phyloP scores from a whole-genome alignment of 768 basidiomycete genomes.

The Tubosaeta sp. region DNA sequence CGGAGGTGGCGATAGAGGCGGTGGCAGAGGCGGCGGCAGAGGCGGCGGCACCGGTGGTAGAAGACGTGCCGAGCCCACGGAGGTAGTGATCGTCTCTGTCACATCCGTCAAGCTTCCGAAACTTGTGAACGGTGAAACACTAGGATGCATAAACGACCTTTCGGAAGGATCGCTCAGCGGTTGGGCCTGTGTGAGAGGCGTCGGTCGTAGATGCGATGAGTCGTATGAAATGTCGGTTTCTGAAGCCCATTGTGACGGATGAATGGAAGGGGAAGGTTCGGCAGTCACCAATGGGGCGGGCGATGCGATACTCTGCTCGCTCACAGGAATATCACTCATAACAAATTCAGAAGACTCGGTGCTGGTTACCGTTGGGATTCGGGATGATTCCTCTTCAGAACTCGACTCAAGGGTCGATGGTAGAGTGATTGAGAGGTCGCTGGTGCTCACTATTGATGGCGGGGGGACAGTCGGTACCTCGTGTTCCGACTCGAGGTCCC shows the following conservation, averaged over 20 bases:
- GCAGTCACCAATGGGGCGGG: slow-evolving; percentile 32
- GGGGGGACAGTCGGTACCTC: slow-evolving; percentile 9
- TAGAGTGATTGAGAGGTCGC: slow-evolving; percentile 22
- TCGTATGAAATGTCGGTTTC: slow-evolving; percentile 72
- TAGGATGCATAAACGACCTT: slow-evolving; percentile 69
- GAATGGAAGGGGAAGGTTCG: slow-evolving; percentile 38
- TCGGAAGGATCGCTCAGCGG: slow-evolving; percentile 60
- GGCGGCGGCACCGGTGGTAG: background rate
- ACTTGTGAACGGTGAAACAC: slow-evolving; percentile 36
- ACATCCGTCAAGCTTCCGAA: slow-evolving; percentile 32
- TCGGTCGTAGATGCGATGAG: slow-evolving; percentile 68
- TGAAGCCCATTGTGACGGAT: slow-evolving; percentile 51
- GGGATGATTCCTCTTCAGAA: slow-evolving; percentile 27
- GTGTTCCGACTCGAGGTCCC: slow-evolving; percentile 20
- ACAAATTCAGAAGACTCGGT: slow-evolving; percentile 37
- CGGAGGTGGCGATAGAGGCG: background rate
- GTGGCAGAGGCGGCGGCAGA: background rate
- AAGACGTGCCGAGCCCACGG: slow-evolving; percentile 10
- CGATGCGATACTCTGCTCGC: slow-evolving; percentile 29
- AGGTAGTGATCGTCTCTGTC: slow-evolving; percentile 31
- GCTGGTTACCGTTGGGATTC: slow-evolving; percentile 38
- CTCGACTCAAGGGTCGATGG: slow-evolving; percentile 31
- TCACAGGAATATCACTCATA: slow-evolving; percentile 24
- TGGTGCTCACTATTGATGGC: slow-evolving; percentile 18
- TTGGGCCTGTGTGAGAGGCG: slow-evolving; percentile 53